Evolutionary conservation across 768 basidiomycete genomes (phyloP), one percentile per base, ranked within the genome.

Genomic region (Inosperma sp.): DNA sequence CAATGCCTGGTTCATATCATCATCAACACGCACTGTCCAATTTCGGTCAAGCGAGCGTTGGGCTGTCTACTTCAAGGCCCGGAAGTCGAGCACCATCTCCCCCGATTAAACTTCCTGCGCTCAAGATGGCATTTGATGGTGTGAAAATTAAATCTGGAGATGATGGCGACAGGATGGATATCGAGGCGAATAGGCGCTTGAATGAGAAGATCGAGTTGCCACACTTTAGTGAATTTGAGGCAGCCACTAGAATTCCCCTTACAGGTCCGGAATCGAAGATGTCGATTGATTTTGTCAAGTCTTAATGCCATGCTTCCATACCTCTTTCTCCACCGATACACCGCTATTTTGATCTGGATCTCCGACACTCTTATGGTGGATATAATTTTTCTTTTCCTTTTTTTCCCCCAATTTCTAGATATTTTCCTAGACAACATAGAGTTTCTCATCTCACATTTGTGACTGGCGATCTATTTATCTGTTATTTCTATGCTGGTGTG

Each of bases 81-180:
- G 72, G 70, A 3, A 86, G 83, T 34, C 71, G 88, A 33, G 73
- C 83, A n/a, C 71, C 71, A 19, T 82, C 80, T 7, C 87, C 88
- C 22, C 87, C 86, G 1, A 88, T 89, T 52, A 80, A 72, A 46
- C 67, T 90, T 4, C 77, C 88, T 25, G 88, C 88, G 37, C 66
- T 89, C 46, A 83, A 84, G 58, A 66, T 78, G 16, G 16, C 59
- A 56, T 7, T 54, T 53, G 17, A 49, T 56, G 23, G 54, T 31
- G 34, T 46, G 46, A 16, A 54, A 26, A 37, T 33, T 25, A 27
- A 14, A 5, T 12, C 41, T 23, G 41, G 21, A 5, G 33, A 34
- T 10, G 10, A 16, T 22, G 49, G 33, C 10, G 35, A 29, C 23
- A 22, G n/a, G 9, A 45, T 45, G 31, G 42, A 51, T 33, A 6